Base-by-base conservation (phyloP, 768 basidiomycete genomes). In the Boletales sp. region DNA sequence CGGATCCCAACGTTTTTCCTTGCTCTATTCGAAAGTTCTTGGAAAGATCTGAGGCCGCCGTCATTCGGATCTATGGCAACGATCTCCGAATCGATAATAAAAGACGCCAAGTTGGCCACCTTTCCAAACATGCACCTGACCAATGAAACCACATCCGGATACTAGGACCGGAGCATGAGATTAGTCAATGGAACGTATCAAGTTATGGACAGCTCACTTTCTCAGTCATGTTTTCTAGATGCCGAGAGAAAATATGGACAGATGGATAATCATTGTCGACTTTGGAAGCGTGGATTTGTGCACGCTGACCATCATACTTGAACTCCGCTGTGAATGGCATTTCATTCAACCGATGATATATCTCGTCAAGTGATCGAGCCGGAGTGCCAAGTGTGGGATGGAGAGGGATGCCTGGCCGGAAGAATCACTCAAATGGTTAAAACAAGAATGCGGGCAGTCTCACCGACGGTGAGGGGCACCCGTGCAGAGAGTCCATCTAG, bases 161-260 rank as follows among this genome's bases (percentile, higher is more conserved):
- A 94, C 88, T 90, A 55, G 18, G 36, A 51, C 45, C 46, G 45
- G 55, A 44, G 37, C 45, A 57, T 46, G 19, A 34, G 48, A 49
- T 65, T 18, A 56, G 54, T 30, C 34, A 33, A 42, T 34, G 25
- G 25, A 28, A n/a, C 32, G 17, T 25, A 19, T 34, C 41, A 38
- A 46, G 14, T 41, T 32, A 21, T 51, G 33, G 37, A 19, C 35
- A 44, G 43, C 62, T 55, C 62, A 81, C 87, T 75, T 95, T 94
- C 52, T 82, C 81, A 1, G 90, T 93, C 93, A 94, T 94, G 60
- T 93, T 84, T 70, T 94, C 91, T 31, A 95, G 72, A 72, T 93
- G 90, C 48, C 92, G 83, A 51, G 88, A 90, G 71, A 95, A 95
- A 43, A 94, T 74, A 46, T 81, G 79, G 37, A 90, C 77, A 10